Evolutionary conservation across 345 rosid species (phyloP), one percentile per base, ranked within the genome.

Genomic region (Psidium friedrichsthalianum): DNA sequence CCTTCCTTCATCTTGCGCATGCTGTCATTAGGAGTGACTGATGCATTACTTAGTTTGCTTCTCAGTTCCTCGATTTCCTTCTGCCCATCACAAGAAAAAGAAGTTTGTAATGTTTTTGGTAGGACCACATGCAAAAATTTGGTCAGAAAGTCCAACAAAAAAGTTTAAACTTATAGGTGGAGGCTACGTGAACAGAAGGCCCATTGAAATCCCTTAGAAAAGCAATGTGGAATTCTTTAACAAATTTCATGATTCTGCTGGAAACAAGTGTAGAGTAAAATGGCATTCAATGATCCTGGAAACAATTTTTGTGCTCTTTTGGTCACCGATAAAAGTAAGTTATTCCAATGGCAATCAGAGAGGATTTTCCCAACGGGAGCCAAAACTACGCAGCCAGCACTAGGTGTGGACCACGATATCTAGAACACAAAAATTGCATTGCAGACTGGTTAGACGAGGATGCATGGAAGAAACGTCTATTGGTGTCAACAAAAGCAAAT

Each of bases 21-120:
- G 80, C 90, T 91, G 85, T 86, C 92, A 84, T 88, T 90, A 52
- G 95, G 90, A 83, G 85, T 88, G 53, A 93, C 78, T 1, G 94
- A 90, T 69, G 89, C 91, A 86, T 87, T 88, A 36, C 86, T 89
- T 61, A 88, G 80, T 87, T 94, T 94, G 82, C 82, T 83, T 83
- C 90, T 93, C 87, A 94, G 86, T 82, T 93, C 94, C 87, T 91
- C 93, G 27, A 95, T 92, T 90, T 94, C 95, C 82, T 91, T 87
- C 99, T 94, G 95, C 84, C 85, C 51, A 85, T 82, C 58, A 44
- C 20, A 13, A 82, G 29, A 76, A 82, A 82, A 69, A 69, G 80
- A 47, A 69, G 47, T 36, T 20, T 36, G 80, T 16, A 3, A 69
- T 69, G 20, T 21, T 74, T 69, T n/a, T 29, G 9, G 80, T 40